Conservation (phyloP, 2,329 filamentous ascomycete genomes). For the Thielaviopsis euricoi region DNA sequence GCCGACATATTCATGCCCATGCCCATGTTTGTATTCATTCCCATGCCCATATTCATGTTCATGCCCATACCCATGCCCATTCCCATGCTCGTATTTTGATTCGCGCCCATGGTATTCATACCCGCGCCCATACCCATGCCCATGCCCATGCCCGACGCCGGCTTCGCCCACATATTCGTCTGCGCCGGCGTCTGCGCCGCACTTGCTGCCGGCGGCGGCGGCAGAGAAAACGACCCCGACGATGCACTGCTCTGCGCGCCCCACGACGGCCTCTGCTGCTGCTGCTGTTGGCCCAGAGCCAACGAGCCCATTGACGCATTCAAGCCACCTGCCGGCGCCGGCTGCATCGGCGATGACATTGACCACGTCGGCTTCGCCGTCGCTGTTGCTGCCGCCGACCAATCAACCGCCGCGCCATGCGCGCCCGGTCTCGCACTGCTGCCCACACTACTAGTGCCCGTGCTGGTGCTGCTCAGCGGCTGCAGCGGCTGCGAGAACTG, state of each 20-base stretch:
- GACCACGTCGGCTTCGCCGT: neutral
- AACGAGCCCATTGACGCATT: constrained; percentile 30
- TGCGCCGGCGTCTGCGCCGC: constrained; percentile 23
- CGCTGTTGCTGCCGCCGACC: neutral
- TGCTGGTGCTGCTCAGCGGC: constrained; percentile 23
- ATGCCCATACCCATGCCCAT: too few species aligned
- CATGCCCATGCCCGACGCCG: neutral
- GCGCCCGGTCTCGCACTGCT: too few species aligned
- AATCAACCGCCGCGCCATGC: neutral
- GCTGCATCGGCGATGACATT: neutral
- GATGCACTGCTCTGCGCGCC: constrained; percentile 16
- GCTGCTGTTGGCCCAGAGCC: constrained; percentile 27
- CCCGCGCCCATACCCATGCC: constrained; percentile 6
- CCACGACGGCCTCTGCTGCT: constrained; percentile 18
- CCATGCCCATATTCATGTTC: too few species aligned
- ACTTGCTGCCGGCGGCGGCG: constrained; percentile 33
- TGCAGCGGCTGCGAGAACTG: constrained; percentile 47
- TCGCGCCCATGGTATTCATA: too few species aligned
- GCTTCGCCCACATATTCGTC: neutral
- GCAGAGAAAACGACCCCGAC: constrained; percentile 37
- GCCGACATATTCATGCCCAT: constrained; percentile 13
- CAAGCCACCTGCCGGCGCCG: constrained; percentile 19
- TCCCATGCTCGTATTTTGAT: too few species aligned
- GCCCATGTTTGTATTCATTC: neutral
- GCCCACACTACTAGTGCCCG: too few species aligned